A percentile compares a stretch with the other conserved stretches of the same genome.
Conservation (phyloP, 768 basidiomycete genomes). For the Amanita pseudoporphyria region DNA sequence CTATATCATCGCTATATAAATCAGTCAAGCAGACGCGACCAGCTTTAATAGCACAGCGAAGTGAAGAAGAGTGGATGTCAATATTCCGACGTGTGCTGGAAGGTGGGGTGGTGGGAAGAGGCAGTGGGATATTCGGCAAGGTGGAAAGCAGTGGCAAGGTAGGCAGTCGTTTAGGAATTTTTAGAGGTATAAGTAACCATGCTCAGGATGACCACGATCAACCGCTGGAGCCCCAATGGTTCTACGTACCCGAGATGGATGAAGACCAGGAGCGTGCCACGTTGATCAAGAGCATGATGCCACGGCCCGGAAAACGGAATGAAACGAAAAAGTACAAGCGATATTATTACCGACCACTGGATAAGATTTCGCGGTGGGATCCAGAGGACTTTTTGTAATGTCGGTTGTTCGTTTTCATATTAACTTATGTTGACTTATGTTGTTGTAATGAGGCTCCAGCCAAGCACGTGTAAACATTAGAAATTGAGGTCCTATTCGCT, state of each 20-base stretch:
- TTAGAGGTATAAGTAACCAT: conserved; percentile 1
- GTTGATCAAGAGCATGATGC: conserved; percentile 65
- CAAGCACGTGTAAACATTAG: conserved; percentile 3
- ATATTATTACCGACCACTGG: conserved; percentile 73
- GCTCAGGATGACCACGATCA: conserved; percentile 38
- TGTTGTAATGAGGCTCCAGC: not conserved
- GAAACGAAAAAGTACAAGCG: conserved; percentile 82
- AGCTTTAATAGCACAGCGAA: conserved; percentile 30
- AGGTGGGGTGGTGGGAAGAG: conserved; percentile 29
- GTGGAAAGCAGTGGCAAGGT: conserved; percentile 60
- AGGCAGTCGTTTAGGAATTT: conserved; percentile 13
- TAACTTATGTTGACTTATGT: too few species aligned
- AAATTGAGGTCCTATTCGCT: not conserved
- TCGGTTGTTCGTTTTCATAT: too few species aligned
- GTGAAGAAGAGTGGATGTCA: conserved; percentile 37
- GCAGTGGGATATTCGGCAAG: conserved; percentile 64
- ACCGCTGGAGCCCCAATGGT: conserved; percentile 59
- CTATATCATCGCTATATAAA: conserved; percentile 42
- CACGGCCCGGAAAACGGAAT: conserved; percentile 59
- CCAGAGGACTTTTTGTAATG: conserved; percentile 56
- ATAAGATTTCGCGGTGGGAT: conserved; percentile 67
- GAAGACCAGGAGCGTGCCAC: conserved; percentile 61
- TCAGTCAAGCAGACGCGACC: conserved; percentile 46
- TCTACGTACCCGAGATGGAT: conserved; percentile 67
- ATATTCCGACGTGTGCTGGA: conserved; percentile 43